These are phyloP conservation scores for Alternaria arbusti DNA, from an alignment of 2,329 filamentous ascomycete species.

Conservation along the genomic window DNA sequence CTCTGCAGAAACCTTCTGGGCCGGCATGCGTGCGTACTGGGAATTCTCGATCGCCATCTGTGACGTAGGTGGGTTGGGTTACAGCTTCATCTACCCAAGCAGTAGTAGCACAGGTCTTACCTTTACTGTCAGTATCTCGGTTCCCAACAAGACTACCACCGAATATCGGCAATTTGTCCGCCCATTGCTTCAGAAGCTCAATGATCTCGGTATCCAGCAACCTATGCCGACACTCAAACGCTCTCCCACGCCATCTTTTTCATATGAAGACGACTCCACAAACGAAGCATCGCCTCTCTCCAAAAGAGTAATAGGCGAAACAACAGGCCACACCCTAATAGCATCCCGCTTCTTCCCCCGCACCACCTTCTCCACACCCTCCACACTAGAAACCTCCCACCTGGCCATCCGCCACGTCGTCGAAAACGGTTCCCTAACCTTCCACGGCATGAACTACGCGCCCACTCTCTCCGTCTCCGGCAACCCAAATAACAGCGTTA, in stretches of 20 bases:
- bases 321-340: constrained; percentile 29
- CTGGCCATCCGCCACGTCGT: constrained; percentile 27
- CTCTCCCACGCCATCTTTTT: background rate
- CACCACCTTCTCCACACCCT: constrained; percentile 14
- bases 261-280: background rate
- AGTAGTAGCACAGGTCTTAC: constrained; percentile 20
- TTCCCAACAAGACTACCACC: constrained; percentile 18
- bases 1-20: constrained; percentile 33
- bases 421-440: constrained; percentile 27
- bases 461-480: constrained; percentile 15
- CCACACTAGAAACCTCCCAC: constrained; percentile 8
- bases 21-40: constrained; percentile 31
- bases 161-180: constrained; percentile 22
- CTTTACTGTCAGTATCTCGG: constrained; percentile 28
- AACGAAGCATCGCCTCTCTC: background rate
- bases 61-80: constrained; percentile 33
- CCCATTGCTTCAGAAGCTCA: constrained; percentile 27
- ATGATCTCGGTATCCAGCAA: constrained; percentile 23
- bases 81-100: constrained; percentile 33
- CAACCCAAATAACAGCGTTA: constrained; percentile 26
- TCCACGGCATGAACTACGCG: constrained; percentile 35
- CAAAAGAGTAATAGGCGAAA: constrained; percentile 22
- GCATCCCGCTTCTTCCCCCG: constrained; percentile 34
- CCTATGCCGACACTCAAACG: constrained; percentile 15
- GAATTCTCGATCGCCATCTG: constrained; percentile 19